These are phyloP conservation scores for Tetrahymena borealis DNA, from an alignment of 73 alveolate genomes.

Conservation along the genomic window DNA sequence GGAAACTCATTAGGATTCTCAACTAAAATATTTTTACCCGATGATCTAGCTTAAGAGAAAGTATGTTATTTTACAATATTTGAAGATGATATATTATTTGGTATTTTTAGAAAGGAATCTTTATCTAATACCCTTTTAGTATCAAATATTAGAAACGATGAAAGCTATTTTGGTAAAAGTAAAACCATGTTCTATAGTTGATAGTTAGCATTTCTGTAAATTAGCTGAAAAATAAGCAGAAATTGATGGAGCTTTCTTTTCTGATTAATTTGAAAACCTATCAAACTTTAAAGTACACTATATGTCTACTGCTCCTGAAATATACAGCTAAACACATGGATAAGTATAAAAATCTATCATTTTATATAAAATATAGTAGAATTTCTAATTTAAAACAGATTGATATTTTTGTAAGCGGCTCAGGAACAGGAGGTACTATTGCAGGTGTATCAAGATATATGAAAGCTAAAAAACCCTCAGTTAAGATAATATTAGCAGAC, in stretches of 20 bases:
- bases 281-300: constrained; percentile 79
- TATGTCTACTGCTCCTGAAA: constrained; percentile 79
- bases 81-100: too few species aligned
- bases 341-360: neutral
- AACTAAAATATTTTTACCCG: constrained; percentile 11
- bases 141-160: neutral
- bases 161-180: constrained; percentile 15
- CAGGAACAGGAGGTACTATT: constrained; percentile 92
- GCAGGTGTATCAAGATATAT: constrained; percentile 77
- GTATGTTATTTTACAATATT: neutral
- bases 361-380: neutral
- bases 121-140: too few species aligned
- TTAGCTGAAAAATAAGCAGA: constrained; percentile 22
- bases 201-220: constrained; percentile 30
- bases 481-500: constrained; percentile 70
- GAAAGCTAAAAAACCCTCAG: constrained; percentile 53
- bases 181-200: constrained; percentile 30
- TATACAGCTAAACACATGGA: constrained; percentile 60
- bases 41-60: constrained; percentile 12
- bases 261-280: constrained; percentile 76
- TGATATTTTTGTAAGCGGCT: constrained; percentile 79
- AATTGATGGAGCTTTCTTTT: constrained; percentile 62
- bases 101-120: too few species aligned
- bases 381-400: constrained; percentile 14
- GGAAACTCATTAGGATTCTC: constrained; percentile 25